Conservation (phyloP, 2,329 filamentous ascomycete species). For the Escovopsis sp. region DNA sequence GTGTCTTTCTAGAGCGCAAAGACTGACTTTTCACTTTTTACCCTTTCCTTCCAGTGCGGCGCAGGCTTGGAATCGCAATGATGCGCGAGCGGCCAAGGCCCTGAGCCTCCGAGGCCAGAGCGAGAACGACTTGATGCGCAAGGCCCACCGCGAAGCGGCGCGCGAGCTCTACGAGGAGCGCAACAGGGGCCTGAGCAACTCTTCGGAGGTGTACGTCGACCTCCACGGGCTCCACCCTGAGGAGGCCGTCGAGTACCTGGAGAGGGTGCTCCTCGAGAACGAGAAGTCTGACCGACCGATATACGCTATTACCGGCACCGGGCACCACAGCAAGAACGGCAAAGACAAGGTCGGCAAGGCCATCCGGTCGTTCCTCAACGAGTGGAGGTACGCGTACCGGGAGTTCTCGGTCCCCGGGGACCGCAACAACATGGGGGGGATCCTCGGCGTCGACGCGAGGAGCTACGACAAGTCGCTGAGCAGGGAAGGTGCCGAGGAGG, state of each 20-base stretch:
- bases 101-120: constrained; percentile 87
- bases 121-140: constrained; percentile 94
- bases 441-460: constrained; percentile 51
- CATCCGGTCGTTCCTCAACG: constrained; percentile 77
- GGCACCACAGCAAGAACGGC: constrained; percentile 95
- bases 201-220: constrained; percentile 79
- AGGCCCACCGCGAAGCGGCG: constrained; percentile 89
- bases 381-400: constrained; percentile 90
- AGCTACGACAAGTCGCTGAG: constrained; percentile 50
- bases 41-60: constrained; percentile 49
- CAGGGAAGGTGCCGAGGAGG: constrained; percentile 30
- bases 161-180: constrained; percentile 85
- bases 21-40: constrained; percentile 1
- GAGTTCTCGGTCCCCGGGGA: constrained; percentile 97
- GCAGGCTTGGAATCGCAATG: constrained; percentile 97
- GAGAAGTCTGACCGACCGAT: constrained; percentile 57
- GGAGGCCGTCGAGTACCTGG: constrained; percentile 88
- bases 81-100: constrained; percentile 89
- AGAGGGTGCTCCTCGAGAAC: constrained; percentile 76
- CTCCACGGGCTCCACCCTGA: constrained; percentile 97
- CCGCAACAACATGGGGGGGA: constrained; percentile 65
- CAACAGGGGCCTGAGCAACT: constrained; percentile 50
- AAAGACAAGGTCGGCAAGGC: constrained; percentile 98
- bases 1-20: not conserved
- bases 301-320: constrained; percentile 93